Conservation (phyloP, 345 rosid genomes). For the Salix dunnii region DNA sequence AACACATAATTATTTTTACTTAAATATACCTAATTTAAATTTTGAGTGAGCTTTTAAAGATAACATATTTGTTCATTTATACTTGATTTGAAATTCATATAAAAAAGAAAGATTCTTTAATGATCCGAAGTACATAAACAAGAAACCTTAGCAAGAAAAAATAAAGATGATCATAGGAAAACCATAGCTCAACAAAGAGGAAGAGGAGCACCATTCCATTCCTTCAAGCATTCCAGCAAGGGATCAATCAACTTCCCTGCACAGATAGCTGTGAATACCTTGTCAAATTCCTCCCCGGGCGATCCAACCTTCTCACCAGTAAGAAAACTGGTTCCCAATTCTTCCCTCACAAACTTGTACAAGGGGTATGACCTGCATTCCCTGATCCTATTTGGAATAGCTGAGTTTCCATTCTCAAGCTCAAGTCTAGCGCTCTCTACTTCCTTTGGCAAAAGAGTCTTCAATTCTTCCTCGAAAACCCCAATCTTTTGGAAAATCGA, state of each 20-base stretch:
- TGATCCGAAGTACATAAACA: background rate
- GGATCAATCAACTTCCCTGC: conserved; percentile 30
- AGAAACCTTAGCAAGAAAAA: background rate
- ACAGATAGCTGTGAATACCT: conserved; percentile 30
- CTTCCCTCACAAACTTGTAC: conserved; percentile 34
- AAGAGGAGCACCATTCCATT: conserved; percentile 33
- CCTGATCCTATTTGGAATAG: conserved; percentile 21
- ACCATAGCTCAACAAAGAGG: conserved; percentile 12
- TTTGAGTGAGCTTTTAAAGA: too few species aligned
- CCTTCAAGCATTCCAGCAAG: conserved; percentile 26
- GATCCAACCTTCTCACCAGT: conserved; percentile 25
- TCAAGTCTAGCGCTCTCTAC: conserved; percentile 26
- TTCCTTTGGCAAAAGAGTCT: conserved; percentile 24
- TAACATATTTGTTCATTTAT: background rate
- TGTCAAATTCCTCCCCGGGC: conserved; percentile 30
- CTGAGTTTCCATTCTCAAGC: conserved; percentile 19
- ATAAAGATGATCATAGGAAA: background rate
- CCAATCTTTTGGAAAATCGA: conserved; percentile 27
- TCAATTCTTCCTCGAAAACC: conserved; percentile 25
- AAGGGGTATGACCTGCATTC: conserved; percentile 36
- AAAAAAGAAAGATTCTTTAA: background rate
- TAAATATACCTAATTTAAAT: too few species aligned
- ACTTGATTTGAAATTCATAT: background rate
- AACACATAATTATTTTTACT: too few species aligned
- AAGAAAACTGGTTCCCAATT: conserved; percentile 18